Conservation (phyloP, 2,329 filamentous ascomycete genomes). For the Fusarium sp. region DNA sequence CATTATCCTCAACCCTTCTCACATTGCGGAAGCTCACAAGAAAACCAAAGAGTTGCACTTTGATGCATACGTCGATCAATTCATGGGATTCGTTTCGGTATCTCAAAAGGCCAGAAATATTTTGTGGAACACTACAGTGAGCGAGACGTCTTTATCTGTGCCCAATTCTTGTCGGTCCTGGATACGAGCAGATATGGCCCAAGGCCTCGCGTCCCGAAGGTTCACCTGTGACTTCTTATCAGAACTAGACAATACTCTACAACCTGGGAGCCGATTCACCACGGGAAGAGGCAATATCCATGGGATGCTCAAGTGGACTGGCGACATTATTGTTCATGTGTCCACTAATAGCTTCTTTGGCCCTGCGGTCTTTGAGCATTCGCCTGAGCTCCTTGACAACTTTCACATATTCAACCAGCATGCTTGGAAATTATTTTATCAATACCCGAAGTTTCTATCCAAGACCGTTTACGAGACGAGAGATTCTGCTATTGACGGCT, state of each 20-base stretch:
- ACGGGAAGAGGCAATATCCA: not conserved
- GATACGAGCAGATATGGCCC: not conserved
- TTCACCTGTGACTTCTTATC: not conserved
- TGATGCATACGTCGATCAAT: not conserved
- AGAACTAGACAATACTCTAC: not conserved
- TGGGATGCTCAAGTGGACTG: not conserved
- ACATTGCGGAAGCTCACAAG: not conserved
- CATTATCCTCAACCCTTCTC: not conserved
- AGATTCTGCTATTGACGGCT: not conserved
- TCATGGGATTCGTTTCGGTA: not conserved
- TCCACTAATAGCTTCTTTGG: not conserved
- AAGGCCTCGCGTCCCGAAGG: fast-evolving
- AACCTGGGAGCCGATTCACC: not conserved
- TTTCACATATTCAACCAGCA: not conserved
- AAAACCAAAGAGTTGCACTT: not conserved
- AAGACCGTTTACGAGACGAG: not conserved
- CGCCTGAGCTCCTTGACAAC: not conserved
- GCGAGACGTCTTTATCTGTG: not conserved
- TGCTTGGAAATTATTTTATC: not conserved
- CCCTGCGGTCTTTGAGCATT: not conserved
- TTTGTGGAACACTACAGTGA: not conserved
- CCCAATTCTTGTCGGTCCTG: not conserved
- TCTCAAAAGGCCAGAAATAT: not conserved
- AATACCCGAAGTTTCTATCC: not conserved
- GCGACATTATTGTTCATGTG: not conserved